Evolutionary conservation across 192 early-diverging fungal species (phyloP).

Genomic region (Coemansia sp.): DNA sequence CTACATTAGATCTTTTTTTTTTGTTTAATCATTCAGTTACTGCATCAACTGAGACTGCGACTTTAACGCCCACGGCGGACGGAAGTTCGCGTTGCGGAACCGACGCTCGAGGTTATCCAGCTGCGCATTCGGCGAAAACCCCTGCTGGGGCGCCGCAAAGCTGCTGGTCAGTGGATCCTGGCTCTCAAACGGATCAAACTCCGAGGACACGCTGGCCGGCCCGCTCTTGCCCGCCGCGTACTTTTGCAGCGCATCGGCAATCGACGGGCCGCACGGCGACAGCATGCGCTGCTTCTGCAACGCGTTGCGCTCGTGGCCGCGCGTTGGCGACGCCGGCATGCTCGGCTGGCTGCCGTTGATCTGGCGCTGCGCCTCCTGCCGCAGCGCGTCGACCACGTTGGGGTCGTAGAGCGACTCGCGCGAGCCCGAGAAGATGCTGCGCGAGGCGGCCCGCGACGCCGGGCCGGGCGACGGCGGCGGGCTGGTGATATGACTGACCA

Average conservation of each 20-base stretch:
- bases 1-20: neutral
- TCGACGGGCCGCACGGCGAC: slow-evolving; percentile 49
- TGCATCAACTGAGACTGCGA: slow-evolving; percentile 32
- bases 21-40: neutral
- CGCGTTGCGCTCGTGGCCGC: neutral
- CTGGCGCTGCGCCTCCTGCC: slow-evolving; percentile 49
- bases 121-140: slow-evolving; percentile 34
- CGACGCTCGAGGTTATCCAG: slow-evolving; percentile 48
- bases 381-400: slow-evolving; percentile 46
- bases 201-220: slow-evolving; percentile 35
- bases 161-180: slow-evolving; percentile 25
- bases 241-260: slow-evolving; percentile 41
- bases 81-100: slow-evolving; percentile 51
- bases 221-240: slow-evolving; percentile 15
- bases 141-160: slow-evolving; percentile 9
- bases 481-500: slow-evolving; percentile 7
- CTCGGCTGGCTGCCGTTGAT: slow-evolving; percentile 45
- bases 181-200: slow-evolving; percentile 52
- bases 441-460: slow-evolving; percentile 10
- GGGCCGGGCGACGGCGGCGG: slow-evolving; percentile 13
- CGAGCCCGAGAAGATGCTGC: slow-evolving; percentile 46
- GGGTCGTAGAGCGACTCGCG: slow-evolving; percentile 44
- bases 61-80: slow-evolving; percentile 48
- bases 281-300: slow-evolving; percentile 27
- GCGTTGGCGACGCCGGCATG: slow-evolving; percentile 11